Evolutionary conservation across 352 stramenopile genomes (phyloP).

Genomic region (Elongisporangium anandrum): DNA sequence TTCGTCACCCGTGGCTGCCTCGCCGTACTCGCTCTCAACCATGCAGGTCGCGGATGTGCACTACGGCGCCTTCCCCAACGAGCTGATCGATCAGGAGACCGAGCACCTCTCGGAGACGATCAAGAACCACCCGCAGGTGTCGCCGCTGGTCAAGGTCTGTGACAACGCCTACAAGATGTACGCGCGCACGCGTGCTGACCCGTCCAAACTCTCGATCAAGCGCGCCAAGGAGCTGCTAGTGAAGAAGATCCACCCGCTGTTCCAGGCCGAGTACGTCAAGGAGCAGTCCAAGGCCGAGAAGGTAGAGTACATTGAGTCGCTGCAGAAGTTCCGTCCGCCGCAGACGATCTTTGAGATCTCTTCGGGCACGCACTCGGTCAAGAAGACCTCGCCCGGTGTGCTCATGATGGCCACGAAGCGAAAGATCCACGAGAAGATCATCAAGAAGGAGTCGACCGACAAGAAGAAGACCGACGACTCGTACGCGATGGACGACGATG

Average conservation of each 20-base stretch:
- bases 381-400: slow-evolving; percentile 70
- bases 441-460: slow-evolving; percentile 64
- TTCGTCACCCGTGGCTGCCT: slow-evolving; percentile 47
- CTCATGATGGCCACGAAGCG: slow-evolving; percentile 88
- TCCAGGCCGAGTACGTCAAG: slow-evolving; percentile 84
- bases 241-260: slow-evolving; percentile 92
- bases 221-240: slow-evolving; percentile 90
- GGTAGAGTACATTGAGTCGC: slow-evolving; percentile 89
- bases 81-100: slow-evolving; percentile 94
- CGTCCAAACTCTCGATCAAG: slow-evolving; percentile 93
- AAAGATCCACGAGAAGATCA: slow-evolving; percentile 81
- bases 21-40: slow-evolving; percentile 86
- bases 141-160: slow-evolving; percentile 86
- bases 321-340: slow-evolving; percentile 92
- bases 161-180: slow-evolving; percentile 99
- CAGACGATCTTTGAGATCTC: slow-evolving; percentile 97
- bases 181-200: slow-evolving; percentile 91
- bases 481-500: slow-evolving; percentile 2
- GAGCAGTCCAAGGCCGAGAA: slow-evolving; percentile 75
- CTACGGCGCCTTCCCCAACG: slow-evolving; percentile 97
- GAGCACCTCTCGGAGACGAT: slow-evolving; percentile 93
- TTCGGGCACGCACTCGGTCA: slow-evolving; percentile 69
- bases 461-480: slow-evolving; percentile 37
- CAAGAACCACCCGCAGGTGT: slow-evolving; percentile 66
- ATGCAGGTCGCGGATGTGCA: slow-evolving; percentile 97